These are phyloP conservation scores for Leccinum subgranulosum DNA, from an alignment of 768 basidiomycete species.

Conservation along the genomic window DNA sequence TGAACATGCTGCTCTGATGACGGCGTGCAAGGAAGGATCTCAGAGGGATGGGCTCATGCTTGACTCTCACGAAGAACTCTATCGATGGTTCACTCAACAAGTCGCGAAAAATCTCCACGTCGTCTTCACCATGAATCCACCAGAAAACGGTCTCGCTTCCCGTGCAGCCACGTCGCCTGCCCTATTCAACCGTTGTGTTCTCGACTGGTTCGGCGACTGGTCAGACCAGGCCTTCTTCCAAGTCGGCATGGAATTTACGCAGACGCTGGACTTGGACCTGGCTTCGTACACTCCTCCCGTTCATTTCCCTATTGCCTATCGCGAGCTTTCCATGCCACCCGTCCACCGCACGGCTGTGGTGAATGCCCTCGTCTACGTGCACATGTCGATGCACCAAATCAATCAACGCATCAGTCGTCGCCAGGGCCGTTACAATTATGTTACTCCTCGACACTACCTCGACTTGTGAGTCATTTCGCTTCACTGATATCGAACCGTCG, in stretches of 20 bases:
- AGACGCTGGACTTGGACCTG: constrained; percentile 88
- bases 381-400: constrained; percentile 84
- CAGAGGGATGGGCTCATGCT: constrained; percentile 98
- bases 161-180: constrained; percentile 97
- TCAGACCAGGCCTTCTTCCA: constrained; percentile 98
- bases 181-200: constrained; percentile 96
- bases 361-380: constrained; percentile 91
- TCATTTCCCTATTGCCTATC: constrained; percentile 88
- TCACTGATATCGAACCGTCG: background rate
- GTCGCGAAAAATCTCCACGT: constrained; percentile 98
- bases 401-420: constrained; percentile 82
- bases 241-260: constrained; percentile 96
- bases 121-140: constrained; percentile 99
- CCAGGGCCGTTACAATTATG: constrained; percentile 95
- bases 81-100: constrained; percentile 98
- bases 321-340: constrained; percentile 81
- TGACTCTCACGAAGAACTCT: constrained; percentile 96
- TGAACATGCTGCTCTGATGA: constrained; percentile 96
- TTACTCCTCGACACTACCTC: constrained; percentile 95
- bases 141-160: constrained; percentile 91
- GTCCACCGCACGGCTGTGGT: constrained; percentile 86
- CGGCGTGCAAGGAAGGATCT: constrained; percentile 99
- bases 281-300: constrained; percentile 74
- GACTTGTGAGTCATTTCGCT: constrained; percentile 77
- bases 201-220: constrained; percentile 99